Evolutionary conservation across 2,329 filamentous ascomycete genomes (phyloP).

Genomic region (Pseudogymnoascus sp.): DNA sequence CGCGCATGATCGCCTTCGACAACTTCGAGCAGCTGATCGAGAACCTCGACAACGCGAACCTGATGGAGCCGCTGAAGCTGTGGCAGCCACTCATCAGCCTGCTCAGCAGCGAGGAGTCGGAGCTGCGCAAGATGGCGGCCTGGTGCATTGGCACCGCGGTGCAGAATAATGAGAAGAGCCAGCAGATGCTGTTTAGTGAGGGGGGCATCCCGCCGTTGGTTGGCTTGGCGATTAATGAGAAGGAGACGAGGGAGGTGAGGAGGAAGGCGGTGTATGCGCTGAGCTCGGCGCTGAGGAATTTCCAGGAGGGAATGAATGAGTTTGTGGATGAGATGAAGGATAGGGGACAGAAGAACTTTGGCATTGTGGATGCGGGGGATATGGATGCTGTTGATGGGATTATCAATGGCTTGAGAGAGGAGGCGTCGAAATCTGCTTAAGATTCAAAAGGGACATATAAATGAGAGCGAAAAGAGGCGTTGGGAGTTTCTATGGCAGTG

Average conservation of each 20-base stretch:
- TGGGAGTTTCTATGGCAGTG: neutral
- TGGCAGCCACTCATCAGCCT: slow-evolving; percentile 74
- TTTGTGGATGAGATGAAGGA: slow-evolving; percentile 54
- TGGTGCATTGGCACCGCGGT: slow-evolving; percentile 93
- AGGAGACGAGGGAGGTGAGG: slow-evolving; percentile 55
- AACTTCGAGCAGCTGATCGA: slow-evolving; percentile 93
- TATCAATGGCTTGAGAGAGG: slow-evolving; percentile 58
- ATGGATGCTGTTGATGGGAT: slow-evolving; percentile 80
- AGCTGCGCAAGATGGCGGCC: slow-evolving; percentile 77
- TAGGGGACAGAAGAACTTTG: slow-evolving; percentile 43
- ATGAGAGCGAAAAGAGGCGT: slow-evolving; percentile 1
- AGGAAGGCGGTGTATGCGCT: slow-evolving; percentile 87
- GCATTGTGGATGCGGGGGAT: slow-evolving; percentile 67
- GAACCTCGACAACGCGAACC: slow-evolving; percentile 93
- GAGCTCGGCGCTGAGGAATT: slow-evolving; percentile 80
- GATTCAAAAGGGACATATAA: neutral
- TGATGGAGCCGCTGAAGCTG: slow-evolving; percentile 67
- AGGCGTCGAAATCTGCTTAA: slow-evolving; percentile 22
- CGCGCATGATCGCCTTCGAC: slow-evolving; percentile 80
- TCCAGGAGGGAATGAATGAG: slow-evolving; percentile 70
- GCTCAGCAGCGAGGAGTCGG: slow-evolving; percentile 58
- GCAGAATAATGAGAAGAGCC: slow-evolving; percentile 84
- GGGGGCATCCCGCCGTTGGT: slow-evolving; percentile 67
- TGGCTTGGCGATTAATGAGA: slow-evolving; percentile 51
- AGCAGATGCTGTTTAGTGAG: slow-evolving; percentile 58